Base-by-base conservation (phyloP, 768 basidiomycete species). In the Podaxis sp. region DNA sequence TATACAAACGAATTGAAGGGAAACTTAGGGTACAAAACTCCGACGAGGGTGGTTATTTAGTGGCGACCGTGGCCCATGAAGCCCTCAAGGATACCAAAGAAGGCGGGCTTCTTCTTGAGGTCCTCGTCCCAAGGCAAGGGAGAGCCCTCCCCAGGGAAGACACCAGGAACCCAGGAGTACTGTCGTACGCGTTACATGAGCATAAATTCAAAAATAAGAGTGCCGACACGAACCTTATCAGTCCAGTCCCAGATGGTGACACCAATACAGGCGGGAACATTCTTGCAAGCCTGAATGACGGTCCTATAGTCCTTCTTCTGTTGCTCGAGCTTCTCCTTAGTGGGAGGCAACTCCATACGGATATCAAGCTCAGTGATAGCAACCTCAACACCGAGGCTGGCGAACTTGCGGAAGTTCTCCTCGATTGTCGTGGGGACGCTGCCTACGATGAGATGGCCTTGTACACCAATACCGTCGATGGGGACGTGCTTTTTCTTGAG, bases 311-410 rank as follows among this genome's bases (percentile, higher is more conserved):
- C 85, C 64, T 75, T 76, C 67, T 79, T 74, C 68, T 87, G 85
- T 69, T 85, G 83, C 38, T 73, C 76, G 17, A 82, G 73, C 37
- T 79, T 71, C 3, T 79, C 79, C 4, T 70, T 65, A 0, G 84
- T 85, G 11, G 74, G 76, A n/a, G 85, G 85, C 8, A 83, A 74
- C 13, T 77, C 77, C 76, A 86, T 83, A 50, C 85, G 76, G 66
- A 83, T 84, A 66, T 88, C 86, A 41, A 88, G 77, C 68, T 87
- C 86, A 0, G 86, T 88, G 65, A 87, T 80, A 4, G 85, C 85
- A 36, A 86, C 80, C 64, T 87, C 86, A 49, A 88, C 74, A 3
- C 87, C 85, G 33, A 87, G 79, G n/a, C 80, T 79, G 5, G 82
- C 78, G 69, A 87, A 82, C 57, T 77, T 72, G 63, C 78, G 71